These are phyloP conservation scores for Claviceps fusiformis DNA, from an alignment of 2,329 filamentous ascomycete genomes.

Conservation along the genomic window DNA sequence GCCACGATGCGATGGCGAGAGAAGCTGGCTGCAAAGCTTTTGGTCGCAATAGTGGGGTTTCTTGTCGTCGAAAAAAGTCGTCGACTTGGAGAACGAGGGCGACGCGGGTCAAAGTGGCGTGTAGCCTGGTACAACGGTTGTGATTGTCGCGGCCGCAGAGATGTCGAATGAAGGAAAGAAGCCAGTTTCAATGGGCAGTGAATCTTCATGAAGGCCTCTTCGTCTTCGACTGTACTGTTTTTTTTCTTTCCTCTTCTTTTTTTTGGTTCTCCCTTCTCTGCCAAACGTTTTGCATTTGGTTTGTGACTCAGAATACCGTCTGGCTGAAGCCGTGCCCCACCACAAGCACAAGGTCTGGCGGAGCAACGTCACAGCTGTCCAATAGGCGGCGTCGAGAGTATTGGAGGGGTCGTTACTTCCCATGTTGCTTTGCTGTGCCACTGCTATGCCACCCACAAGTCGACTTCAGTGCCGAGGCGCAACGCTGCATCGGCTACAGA, in stretches of 20 bases:
- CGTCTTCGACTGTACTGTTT: background rate
- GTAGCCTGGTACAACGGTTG: background rate
- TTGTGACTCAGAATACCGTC: constrained; percentile 5
- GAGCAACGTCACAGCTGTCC: background rate
- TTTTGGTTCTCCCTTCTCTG: background rate
- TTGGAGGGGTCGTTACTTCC: background rate
- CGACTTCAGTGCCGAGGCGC: background rate
- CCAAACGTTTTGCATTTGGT: constrained; percentile 1
- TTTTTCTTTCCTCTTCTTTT: background rate
- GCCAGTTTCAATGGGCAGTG: background rate
- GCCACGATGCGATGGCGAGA: background rate
- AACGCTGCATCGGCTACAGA: background rate
- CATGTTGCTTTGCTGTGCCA: background rate
- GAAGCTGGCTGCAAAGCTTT: background rate
- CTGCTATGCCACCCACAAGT: too few species aligned
- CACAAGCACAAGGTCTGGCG: constrained; percentile 3
- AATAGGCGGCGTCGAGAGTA: background rate
- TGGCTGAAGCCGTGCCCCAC: constrained; percentile 3
- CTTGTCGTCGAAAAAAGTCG: constrained; percentile 1
- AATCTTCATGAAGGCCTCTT: constrained; percentile 4
- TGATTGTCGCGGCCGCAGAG: constrained; percentile 1
- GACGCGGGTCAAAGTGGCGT: constrained; percentile 1
- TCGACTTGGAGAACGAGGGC: background rate
- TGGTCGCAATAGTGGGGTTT: background rate
- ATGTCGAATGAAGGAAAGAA: background rate